Conservation (phyloP, 495 filamentous ascomycete genomes). For the Daldinia loculata region DNA sequence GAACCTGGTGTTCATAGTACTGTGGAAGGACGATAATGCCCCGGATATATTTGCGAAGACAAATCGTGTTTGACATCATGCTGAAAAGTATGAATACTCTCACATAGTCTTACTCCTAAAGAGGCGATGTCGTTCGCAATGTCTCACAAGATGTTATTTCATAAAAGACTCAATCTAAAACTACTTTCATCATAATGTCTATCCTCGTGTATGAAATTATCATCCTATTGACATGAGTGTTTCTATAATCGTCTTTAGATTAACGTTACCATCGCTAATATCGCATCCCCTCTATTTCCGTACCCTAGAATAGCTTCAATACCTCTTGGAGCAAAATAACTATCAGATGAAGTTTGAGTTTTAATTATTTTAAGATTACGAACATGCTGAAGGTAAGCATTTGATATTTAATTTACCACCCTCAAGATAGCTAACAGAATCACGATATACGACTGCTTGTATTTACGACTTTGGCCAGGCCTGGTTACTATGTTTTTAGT, state of each 20-base stretch:
- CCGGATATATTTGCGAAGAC: conserved; percentile 16
- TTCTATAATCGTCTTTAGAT: not conserved
- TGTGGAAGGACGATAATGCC: conserved; percentile 1
- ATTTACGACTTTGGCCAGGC: too few species aligned
- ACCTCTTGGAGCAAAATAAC: not conserved
- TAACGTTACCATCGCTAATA: not conserved
- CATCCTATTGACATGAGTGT: not conserved
- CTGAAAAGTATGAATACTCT: conserved; percentile 30
- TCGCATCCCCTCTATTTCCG: not conserved
- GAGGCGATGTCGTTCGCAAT: not conserved
- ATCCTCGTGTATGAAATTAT: not conserved
- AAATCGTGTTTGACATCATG: conserved; percentile 12
- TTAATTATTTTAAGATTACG: too few species aligned
- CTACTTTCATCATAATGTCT: not conserved
- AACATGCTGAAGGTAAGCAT: too few species aligned
- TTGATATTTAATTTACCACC: too few species aligned
- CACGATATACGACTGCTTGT: too few species aligned
- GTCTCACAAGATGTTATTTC: conserved; percentile 4
- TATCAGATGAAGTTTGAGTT: not conserved
- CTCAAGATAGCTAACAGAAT: too few species aligned
- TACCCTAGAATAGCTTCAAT: not conserved
- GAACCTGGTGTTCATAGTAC: not conserved
- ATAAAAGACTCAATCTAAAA: conserved; percentile 16
- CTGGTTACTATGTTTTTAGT: too few species aligned
- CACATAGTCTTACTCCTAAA: conserved; percentile 8